Conservation (phyloP, 176 grass and related monocot species). For the Juncus inflexus region DNA sequence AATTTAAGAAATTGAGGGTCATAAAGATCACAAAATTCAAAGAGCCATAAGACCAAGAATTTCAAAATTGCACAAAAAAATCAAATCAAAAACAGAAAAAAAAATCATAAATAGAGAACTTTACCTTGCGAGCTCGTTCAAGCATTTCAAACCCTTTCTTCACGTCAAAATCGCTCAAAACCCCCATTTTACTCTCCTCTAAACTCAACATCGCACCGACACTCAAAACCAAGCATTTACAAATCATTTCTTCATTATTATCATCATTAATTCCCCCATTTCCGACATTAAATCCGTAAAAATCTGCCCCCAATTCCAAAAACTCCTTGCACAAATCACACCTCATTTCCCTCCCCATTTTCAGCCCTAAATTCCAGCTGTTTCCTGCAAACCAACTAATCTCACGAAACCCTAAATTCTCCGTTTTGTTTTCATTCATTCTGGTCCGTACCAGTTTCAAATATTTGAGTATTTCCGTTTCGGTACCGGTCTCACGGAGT, state of each 20-base stretch:
- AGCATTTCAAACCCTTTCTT: conserved; percentile 88
- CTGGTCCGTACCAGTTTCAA: conserved; percentile 47
- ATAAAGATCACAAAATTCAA: too few species aligned
- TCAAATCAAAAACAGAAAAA: not conserved
- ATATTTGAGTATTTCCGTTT: conserved; percentile 81
- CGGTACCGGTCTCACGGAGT: conserved; percentile 40
- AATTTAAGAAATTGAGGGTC: too few species aligned
- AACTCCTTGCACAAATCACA: conserved; percentile 58
- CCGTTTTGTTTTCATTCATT: conserved; percentile 46
- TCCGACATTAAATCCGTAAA: conserved; percentile 34
- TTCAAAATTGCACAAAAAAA: not conserved
- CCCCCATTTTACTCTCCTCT: conserved; percentile 49
- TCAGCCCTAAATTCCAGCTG: conserved; percentile 69
- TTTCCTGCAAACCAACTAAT: conserved; percentile 71
- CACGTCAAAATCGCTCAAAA: conserved; percentile 54
- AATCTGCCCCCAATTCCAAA: conserved; percentile 68
- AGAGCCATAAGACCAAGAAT: too few species aligned
- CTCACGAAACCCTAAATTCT: conserved; percentile 59
- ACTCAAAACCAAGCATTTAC: conserved; percentile 72
- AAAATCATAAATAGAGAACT: conserved; percentile 21
- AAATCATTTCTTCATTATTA: conserved; percentile 42
- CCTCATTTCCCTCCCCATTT: conserved; percentile 41
- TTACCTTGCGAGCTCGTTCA: conserved; percentile 78
- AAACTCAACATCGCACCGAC: conserved; percentile 51
- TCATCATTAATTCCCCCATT: conserved; percentile 37